Evolutionary conservation across 805 yeast genomes (phyloP).

Genomic region (Candida pini): DNA sequence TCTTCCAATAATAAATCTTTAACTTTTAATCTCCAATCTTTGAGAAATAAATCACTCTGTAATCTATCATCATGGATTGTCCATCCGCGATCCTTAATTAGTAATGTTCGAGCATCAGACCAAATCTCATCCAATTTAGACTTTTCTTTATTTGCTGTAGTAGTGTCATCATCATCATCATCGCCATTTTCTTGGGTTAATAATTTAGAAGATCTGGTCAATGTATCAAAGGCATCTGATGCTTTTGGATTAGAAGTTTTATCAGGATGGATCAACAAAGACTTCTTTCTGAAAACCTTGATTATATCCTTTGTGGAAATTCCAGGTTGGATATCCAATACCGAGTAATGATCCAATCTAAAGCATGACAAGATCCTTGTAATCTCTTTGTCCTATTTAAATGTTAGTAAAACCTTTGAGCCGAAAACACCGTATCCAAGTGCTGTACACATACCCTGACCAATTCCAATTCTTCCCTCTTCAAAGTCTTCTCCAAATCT

Average conservation of each 20-base stretch:
- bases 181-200: slow-evolving; percentile 31
- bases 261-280: slow-evolving; percentile 67
- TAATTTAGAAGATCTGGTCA: slow-evolving; percentile 49
- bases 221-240: slow-evolving; percentile 54
- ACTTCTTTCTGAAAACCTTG: slow-evolving; percentile 48
- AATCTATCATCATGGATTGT: slow-evolving; percentile 33
- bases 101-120: slow-evolving; percentile 35
- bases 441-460: slow-evolving; percentile 10
- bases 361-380: slow-evolving; percentile 44
- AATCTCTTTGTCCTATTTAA: slow-evolving; percentile 44
- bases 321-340: slow-evolving; percentile 43
- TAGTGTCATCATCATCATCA: slow-evolving; percentile 11
- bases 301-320: slow-evolving; percentile 35
- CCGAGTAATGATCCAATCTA: slow-evolving; percentile 48
- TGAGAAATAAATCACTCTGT: slow-evolving; percentile 28
- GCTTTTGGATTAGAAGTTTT: slow-evolving; percentile 52
- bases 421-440: background rate
- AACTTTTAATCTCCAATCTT: slow-evolving; percentile 37
- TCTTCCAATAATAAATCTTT: slow-evolving; percentile 40
- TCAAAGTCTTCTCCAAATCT: slow-evolving; percentile 12
- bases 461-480: slow-evolving; percentile 17
- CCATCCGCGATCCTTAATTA: slow-evolving; percentile 34
- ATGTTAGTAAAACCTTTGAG: background rate
- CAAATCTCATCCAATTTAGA: slow-evolving; percentile 39
- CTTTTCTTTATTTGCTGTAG: slow-evolving; percentile 32